phyloP scores from a whole-genome alignment of 2,329 filamentous ascomycete species.

The Gaeumannomyces sp. region DNA sequence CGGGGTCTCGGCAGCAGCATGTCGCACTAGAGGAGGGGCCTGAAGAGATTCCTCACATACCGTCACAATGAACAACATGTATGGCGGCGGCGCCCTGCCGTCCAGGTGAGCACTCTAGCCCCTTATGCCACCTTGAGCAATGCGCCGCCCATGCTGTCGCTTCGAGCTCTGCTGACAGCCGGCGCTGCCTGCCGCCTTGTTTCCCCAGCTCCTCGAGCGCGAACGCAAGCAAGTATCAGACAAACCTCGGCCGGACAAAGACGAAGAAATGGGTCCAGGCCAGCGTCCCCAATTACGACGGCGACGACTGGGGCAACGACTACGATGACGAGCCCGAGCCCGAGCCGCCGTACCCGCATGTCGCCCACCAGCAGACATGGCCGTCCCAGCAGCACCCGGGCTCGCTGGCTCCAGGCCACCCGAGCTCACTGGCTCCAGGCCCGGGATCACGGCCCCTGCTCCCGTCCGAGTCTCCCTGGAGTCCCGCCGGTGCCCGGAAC shows the following conservation, averaged over 20 bases:
- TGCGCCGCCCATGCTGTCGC: too few relatives aligned
- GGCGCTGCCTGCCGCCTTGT: not conserved
- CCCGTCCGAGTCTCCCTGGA: not conserved
- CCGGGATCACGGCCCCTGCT: not conserved
- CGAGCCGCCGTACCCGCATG: not conserved
- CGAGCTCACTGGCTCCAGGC: not conserved
- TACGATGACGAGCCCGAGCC: slow-evolving; percentile 52
- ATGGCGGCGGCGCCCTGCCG: not conserved
- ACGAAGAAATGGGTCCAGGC: slow-evolving; percentile 95
- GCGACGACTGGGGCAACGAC: slow-evolving; percentile 84
- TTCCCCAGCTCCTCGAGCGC: not conserved
- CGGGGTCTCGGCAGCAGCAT: not conserved
- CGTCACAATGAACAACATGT: not conserved
- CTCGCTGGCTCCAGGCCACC: slow-evolving; percentile 4
- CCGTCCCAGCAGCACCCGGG: not conserved
- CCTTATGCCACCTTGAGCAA: not conserved
- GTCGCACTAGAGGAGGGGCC: not conserved
- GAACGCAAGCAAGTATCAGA: slow-evolving; percentile 51
- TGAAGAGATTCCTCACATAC: not conserved
- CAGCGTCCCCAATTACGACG: slow-evolving; percentile 79
- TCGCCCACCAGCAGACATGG: slow-evolving; percentile 10
- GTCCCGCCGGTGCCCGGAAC: not conserved
- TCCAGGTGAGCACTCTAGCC: not conserved
- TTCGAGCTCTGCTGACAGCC: not conserved
- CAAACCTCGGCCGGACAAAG: slow-evolving; percentile 82